Percentiles rank a stretch among this genome's conserved stretches.
phyloP scores from a whole-genome alignment of 106 monocot species.

The Dioscorea dumetorum region DNA sequence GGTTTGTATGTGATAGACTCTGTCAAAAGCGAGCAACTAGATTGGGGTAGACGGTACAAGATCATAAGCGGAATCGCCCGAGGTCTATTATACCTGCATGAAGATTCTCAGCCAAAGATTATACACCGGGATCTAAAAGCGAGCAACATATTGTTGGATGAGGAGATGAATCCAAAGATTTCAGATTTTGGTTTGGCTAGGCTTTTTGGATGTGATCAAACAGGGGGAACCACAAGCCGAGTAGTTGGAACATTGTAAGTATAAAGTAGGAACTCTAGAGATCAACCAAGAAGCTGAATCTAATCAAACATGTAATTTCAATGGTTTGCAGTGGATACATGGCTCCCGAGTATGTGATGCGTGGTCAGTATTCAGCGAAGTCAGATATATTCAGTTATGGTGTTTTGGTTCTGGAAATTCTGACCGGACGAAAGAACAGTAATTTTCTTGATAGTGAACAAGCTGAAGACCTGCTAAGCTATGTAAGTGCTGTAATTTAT shows the following conservation, averaged over 20 bases:
- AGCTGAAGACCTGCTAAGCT: not conserved
- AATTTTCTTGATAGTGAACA: not conserved
- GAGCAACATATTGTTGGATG: constrained; percentile 10
- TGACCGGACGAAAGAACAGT: constrained; percentile 9
- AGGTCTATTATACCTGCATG: constrained; percentile 13
- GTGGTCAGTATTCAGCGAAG: constrained; percentile 3
- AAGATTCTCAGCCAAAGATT: constrained; percentile 6
- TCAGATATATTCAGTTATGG: constrained; percentile 10
- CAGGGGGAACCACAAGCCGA: not conserved
- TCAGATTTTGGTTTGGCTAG: constrained; percentile 9
- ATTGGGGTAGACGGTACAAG: constrained; percentile 9
- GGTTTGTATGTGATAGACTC: not conserved
- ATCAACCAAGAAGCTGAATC: not conserved
- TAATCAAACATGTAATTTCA: not conserved
- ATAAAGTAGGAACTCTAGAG: not conserved
- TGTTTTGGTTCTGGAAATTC: constrained; percentile 8
- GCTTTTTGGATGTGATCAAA: not conserved
- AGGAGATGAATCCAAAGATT: constrained; percentile 5
- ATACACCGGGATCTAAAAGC: constrained; percentile 13
- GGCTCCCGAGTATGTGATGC: constrained; percentile 11
- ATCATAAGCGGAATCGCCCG: not conserved
- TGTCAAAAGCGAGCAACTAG: not conserved
- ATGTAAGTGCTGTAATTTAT: too few relatives aligned
- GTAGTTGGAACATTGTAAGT: constrained; percentile 3
- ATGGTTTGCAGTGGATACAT: constrained; percentile 13